These are phyloP conservation scores for Obelidium mucronatum DNA, from an alignment of 192 early-diverging fungal species.

Conservation along the genomic window DNA sequence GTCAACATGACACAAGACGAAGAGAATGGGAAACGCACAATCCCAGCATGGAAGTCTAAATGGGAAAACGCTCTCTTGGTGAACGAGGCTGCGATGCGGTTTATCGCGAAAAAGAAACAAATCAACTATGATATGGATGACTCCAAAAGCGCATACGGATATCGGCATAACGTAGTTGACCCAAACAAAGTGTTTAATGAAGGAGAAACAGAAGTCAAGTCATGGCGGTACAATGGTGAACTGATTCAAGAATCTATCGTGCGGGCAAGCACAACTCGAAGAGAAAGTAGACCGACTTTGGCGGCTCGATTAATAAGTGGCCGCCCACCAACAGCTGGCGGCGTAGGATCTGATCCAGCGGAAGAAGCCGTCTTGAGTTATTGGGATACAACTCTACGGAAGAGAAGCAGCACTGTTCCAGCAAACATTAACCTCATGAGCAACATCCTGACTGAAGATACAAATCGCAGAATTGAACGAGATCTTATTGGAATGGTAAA, in stretches of 20 bases:
- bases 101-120: too few relatives aligned
- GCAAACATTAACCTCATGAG: constrained; percentile 26
- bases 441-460: constrained; percentile 1
- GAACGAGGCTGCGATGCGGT: constrained; percentile 14
- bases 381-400: background rate
- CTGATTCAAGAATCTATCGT: background rate
- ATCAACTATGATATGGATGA: background rate
- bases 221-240: constrained; percentile 1
- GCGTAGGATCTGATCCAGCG: background rate
- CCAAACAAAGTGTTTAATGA: constrained; percentile 4
- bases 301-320: background rate
- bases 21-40: background rate
- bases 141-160: background rate
- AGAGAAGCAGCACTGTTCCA: constrained; percentile 14
- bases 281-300: background rate
- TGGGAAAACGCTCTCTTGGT: background rate
- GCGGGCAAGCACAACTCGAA: background rate
- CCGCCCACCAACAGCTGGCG: background rate
- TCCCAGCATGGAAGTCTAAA: background rate
- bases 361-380: background rate
- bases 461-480: background rate
- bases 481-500: constrained; percentile 20
- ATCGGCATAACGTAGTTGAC: background rate
- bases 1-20: background rate
- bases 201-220: background rate